Conservation (phyloP, 2,329 filamentous ascomycete genomes). For the Aspergillus persii region DNA sequence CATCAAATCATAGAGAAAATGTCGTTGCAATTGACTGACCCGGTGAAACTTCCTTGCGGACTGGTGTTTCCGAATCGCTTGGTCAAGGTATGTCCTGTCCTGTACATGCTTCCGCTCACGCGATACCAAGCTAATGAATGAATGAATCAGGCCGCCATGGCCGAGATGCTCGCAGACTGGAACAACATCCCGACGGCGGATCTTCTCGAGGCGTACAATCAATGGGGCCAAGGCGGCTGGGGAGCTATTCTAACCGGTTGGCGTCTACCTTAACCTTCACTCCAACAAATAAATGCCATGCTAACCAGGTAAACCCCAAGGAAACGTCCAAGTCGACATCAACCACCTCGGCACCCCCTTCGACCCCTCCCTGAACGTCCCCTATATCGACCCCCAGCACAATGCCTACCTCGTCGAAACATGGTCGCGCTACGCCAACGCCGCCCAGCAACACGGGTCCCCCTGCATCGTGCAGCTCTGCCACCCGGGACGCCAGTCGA, state of each 20-base stretch:
- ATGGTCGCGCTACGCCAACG: conserved; percentile 31
- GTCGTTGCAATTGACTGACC: conserved; percentile 34
- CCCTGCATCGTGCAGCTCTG: conserved; percentile 46
- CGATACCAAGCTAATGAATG: no score
- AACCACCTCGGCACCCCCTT: conserved; percentile 37
- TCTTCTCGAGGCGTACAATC: conserved; percentile 48
- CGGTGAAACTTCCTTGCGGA: conserved; percentile 55
- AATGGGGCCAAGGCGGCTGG: conserved; percentile 50
- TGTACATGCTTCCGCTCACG: no score
- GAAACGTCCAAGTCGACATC: conserved; percentile 46
- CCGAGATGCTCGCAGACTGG: conserved; percentile 44
- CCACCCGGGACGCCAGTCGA: conserved; percentile 47
- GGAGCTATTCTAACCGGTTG: conserved; percentile 45
- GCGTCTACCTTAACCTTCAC: conserved; percentile 11
- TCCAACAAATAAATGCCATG: not conserved
- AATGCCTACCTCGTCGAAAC: conserved; percentile 17
- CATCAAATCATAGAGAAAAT: conserved; percentile 4
- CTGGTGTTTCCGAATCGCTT: conserved; percentile 57
- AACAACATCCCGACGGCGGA: conserved; percentile 46
- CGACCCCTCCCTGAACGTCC: conserved; percentile 29
- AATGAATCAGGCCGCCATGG: conserved; percentile 42
- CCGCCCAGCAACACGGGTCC: conserved; percentile 39
- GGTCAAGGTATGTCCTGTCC: conserved; percentile 32
- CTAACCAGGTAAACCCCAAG: conserved; percentile 10
- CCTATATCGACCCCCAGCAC: conserved; percentile 22